phyloP scores from a whole-genome alignment of 192 early-diverging fungal genomes.

The Blastocladiella britannica region DNA sequence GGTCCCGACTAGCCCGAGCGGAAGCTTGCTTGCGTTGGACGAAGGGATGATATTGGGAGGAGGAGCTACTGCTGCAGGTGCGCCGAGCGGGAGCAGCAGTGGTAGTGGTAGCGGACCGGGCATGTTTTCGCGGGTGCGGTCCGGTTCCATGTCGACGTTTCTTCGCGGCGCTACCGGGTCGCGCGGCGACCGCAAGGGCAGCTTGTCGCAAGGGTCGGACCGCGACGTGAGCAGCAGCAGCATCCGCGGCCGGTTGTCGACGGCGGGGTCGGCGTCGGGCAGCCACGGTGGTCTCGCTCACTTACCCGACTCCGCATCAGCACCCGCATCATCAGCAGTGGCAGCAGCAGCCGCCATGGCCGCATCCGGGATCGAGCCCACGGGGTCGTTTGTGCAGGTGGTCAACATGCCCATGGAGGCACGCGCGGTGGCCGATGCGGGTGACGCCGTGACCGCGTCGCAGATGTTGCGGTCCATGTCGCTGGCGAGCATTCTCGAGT shows the following conservation, averaged over 20 bases:
- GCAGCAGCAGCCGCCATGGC: not conserved
- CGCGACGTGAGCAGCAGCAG: not conserved
- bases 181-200: not conserved
- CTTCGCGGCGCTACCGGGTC: too few relatives aligned
- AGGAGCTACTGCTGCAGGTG: too few relatives aligned
- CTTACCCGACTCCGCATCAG: not conserved
- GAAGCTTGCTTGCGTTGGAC: too few relatives aligned
- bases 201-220: not conserved
- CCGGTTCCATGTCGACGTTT: not conserved
- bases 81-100: too few relatives aligned
- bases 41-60: too few relatives aligned
- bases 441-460: too few relatives aligned
- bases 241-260: not conserved
- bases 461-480: not conserved
- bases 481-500: too few relatives aligned
- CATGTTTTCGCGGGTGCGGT: not conserved
- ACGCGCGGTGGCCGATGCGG: too few relatives aligned
- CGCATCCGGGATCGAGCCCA: not conserved
- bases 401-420: too few relatives aligned
- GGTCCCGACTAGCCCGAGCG: too few relatives aligned
- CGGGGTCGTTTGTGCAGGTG: not conserved
- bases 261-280: not conserved
- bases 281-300: not conserved
- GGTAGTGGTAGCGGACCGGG: too few relatives aligned
- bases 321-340: too few relatives aligned